Evolutionary conservation across 2,329 filamentous ascomycete genomes (phyloP).

Genomic region (Nemania serpens): DNA sequence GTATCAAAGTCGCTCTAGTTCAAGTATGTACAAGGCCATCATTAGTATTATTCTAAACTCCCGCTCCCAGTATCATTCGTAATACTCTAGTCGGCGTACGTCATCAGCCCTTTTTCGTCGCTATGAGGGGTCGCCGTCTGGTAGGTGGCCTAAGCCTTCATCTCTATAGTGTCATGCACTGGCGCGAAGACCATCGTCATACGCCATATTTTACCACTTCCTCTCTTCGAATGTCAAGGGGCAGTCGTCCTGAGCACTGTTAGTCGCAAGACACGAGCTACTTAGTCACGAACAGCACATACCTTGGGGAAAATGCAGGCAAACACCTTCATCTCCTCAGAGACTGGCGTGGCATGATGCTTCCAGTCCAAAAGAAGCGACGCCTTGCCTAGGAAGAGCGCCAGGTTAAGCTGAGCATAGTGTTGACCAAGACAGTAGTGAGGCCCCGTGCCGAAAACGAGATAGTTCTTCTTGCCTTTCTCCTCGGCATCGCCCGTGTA

Average conservation of each 20-base stretch:
- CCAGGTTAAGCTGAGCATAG: conserved; percentile 88
- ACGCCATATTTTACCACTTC: conserved; percentile 46
- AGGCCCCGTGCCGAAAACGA: conserved; percentile 93
- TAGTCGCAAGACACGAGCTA: conserved; percentile 22
- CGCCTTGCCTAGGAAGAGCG: conserved; percentile 87
- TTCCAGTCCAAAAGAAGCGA: conserved; percentile 86
- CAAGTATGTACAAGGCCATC: conserved; percentile 29
- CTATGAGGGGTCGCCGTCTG: conserved; percentile 5
- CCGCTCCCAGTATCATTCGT: conserved; percentile 14
- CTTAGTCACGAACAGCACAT: conserved; percentile 43
- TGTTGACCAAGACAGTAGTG: conserved; percentile 96
- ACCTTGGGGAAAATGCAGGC: conserved; percentile 98
- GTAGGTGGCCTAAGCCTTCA: neutral
- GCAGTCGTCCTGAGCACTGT: conserved; percentile 72
- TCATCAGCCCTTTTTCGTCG: conserved; percentile 7
- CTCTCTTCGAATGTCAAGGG: conserved; percentile 71
- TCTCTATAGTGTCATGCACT: conserved; percentile 11
- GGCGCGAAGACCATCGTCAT: neutral
- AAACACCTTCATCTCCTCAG: conserved; percentile 97
- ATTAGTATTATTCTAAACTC: conserved; percentile 32
- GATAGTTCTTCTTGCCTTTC: conserved; percentile 87
- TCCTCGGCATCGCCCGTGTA: conserved; percentile 87
- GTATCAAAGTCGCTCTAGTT: conserved; percentile 22
- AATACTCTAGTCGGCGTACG: conserved; percentile 3
- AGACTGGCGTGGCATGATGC: conserved; percentile 80